phyloP scores from a whole-genome alignment of 1,284 basidiomycete species.

The Melampsora allii-populina region DNA sequence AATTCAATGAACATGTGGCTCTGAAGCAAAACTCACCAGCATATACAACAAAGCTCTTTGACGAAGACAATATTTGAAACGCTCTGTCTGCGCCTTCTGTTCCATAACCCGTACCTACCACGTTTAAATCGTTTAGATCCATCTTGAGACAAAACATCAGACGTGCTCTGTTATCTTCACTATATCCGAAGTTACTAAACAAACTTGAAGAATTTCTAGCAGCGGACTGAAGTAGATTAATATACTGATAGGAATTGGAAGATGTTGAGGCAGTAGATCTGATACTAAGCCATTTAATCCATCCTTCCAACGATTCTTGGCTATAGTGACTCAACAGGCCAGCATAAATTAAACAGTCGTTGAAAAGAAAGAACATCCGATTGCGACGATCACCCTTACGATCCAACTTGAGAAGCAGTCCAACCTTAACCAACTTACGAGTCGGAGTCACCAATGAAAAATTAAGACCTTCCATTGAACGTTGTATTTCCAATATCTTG shows the following conservation, averaged over 20 bases:
- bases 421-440: constrained; percentile 68
- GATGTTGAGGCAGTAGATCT: background rate
- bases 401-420: constrained; percentile 53
- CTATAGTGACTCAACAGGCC: constrained; percentile 11
- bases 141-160: constrained; percentile 35
- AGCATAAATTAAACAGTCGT: constrained; percentile 71
- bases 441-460: constrained; percentile 73
- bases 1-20: no score
- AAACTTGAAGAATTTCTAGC: constrained; percentile 8
- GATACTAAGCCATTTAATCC: constrained; percentile 18
- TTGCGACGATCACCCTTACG: constrained; percentile 50
- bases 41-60: constrained; percentile 69
- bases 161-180: constrained; percentile 32
- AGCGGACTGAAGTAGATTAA: background rate
- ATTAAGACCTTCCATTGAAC: constrained; percentile 67
- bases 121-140: constrained; percentile 20
- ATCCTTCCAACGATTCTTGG: constrained; percentile 15
- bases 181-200: constrained; percentile 4
- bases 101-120: constrained; percentile 17
- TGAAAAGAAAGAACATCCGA: constrained; percentile 73
- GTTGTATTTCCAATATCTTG: constrained; percentile 69
- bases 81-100: background rate
- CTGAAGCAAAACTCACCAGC: constrained; percentile 58
- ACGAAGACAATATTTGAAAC: constrained; percentile 34
- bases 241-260: background rate